These are phyloP conservation scores for Ceratobasidium sp. DNA, from an alignment of 1,284 basidiomycete species.

Conservation along the genomic window DNA sequence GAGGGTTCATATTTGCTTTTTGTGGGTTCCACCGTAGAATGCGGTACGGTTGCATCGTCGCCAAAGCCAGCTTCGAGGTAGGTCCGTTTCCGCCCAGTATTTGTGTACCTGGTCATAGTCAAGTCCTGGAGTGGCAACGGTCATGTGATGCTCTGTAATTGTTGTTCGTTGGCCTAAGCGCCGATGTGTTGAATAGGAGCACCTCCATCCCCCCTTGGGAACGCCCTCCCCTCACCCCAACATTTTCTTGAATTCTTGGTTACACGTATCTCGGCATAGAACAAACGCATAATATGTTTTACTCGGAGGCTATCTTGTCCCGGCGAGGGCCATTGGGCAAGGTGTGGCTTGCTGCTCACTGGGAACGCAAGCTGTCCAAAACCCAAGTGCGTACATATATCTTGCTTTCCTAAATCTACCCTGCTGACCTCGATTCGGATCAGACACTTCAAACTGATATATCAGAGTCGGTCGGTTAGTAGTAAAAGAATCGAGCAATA, in stretches of 20 bases:
- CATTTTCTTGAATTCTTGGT: conserved; percentile 39
- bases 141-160: conserved; percentile 24
- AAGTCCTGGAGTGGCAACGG: background rate
- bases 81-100: conserved; percentile 76
- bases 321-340: conserved; percentile 94
- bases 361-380: conserved; percentile 98
- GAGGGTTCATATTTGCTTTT: conserved; percentile 40
- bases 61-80: conserved; percentile 75
- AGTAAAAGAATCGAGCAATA: background rate
- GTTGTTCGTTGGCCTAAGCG: conserved; percentile 36
- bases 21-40: background rate
- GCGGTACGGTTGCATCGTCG: conserved; percentile 48
- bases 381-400: conserved; percentile 67
- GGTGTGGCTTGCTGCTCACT: conserved; percentile 99
- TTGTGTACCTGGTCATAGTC: conserved; percentile 78
- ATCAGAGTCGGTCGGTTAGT: conserved; percentile 89
- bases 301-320: conserved; percentile 92
- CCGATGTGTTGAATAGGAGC: conserved; percentile 42
- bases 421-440: background rate
- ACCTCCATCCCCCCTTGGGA: conserved; percentile 18
- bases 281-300: conserved; percentile 68
- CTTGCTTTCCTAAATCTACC: background rate
- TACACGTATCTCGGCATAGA: conserved; percentile 3
- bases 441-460: conserved; percentile 91
- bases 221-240: background rate